These are phyloP conservation scores for Dactylellina sp. DNA, from an alignment of 2,329 filamentous ascomycete genomes.

Conservation along the genomic window DNA sequence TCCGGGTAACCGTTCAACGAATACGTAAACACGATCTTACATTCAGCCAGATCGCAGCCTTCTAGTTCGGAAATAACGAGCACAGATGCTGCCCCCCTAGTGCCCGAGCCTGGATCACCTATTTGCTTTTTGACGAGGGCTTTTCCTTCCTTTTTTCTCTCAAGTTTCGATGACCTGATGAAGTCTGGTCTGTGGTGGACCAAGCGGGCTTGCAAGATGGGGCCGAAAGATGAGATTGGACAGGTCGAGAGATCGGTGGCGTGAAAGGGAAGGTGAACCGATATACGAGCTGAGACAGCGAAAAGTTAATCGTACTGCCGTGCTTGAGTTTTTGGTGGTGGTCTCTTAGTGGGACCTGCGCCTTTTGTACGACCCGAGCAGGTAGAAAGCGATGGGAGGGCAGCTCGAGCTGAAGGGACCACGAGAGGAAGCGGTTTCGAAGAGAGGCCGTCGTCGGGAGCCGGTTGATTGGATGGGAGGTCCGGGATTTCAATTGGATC, in stretches of 20 bases:
- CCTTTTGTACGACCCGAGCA: constrained; percentile 8
- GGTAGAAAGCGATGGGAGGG: not conserved
- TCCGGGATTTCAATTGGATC: constrained; percentile 24
- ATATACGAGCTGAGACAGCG: constrained; percentile 34
- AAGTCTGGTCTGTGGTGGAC: too few species aligned
- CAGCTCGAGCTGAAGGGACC: constrained; percentile 12
- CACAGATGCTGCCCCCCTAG: constrained; percentile 24
- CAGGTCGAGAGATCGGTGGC: constrained; percentile 25
- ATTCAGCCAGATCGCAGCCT: constrained; percentile 38
- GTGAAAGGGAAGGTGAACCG: constrained; percentile 25
- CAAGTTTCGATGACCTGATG: constrained; percentile 9
- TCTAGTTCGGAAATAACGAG: constrained; percentile 39
- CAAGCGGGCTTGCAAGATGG: not conserved
- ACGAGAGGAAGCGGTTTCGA: not conserved
- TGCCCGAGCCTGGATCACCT: constrained; percentile 2
- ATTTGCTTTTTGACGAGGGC: constrained; percentile 30
- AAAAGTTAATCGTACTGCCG: not conserved
- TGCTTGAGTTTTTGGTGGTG: too few species aligned
- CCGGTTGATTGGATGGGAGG: constrained; percentile 39
- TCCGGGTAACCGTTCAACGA: constrained; percentile 36
- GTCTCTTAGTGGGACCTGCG: constrained; percentile 8
- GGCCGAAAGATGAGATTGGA: constrained; percentile 16
- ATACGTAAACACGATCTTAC: constrained; percentile 33
- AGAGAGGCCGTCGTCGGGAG: not conserved
- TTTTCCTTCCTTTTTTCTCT: constrained; percentile 10